Conservation (phyloP, 1,139 yeast genomes). For the Meyerozyma athensensis region DNA sequence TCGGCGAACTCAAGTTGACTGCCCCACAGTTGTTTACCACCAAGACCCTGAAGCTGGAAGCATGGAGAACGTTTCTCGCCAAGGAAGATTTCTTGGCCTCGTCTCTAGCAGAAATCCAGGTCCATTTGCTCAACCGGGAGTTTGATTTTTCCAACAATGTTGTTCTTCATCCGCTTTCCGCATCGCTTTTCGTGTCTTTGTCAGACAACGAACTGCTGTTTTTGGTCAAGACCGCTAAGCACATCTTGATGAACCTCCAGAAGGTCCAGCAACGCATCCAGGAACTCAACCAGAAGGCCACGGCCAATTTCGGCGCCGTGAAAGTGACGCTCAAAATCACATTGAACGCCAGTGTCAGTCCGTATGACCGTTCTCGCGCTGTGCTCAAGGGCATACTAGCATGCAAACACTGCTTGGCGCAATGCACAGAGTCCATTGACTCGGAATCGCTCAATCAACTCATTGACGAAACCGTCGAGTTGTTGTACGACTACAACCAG, state of each 20-base stretch:
- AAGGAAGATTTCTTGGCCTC: neutral
- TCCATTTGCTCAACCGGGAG: slow-evolving; percentile 2
- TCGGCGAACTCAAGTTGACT: neutral
- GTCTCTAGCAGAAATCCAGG: neutral
- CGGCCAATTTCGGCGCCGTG: neutral
- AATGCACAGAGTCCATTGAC: neutral
- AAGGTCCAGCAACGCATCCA: neutral
- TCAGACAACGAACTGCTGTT: neutral
- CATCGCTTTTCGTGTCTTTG: neutral
- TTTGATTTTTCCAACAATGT: slow-evolving; percentile 1
- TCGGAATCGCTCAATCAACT: slow-evolving; percentile 1
- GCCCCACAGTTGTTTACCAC: neutral
- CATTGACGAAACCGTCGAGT: slow-evolving; percentile 14
- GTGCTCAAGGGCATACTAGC: neutral
- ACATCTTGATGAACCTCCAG: neutral
- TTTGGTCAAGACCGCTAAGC: neutral
- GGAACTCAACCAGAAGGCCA: neutral
- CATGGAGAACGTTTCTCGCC: neutral
- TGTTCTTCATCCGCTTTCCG: neutral
- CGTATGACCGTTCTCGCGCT: neutral
- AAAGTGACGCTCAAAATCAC: neutral
- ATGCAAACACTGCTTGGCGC: neutral
- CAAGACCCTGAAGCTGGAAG: neutral
- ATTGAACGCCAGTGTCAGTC: neutral
- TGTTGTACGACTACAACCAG: slow-evolving; percentile 15